Evolutionary conservation across 2,329 filamentous ascomycete species (phyloP), one percentile per base, ranked within the genome.

Genomic region (Claviceps purpurea): DNA sequence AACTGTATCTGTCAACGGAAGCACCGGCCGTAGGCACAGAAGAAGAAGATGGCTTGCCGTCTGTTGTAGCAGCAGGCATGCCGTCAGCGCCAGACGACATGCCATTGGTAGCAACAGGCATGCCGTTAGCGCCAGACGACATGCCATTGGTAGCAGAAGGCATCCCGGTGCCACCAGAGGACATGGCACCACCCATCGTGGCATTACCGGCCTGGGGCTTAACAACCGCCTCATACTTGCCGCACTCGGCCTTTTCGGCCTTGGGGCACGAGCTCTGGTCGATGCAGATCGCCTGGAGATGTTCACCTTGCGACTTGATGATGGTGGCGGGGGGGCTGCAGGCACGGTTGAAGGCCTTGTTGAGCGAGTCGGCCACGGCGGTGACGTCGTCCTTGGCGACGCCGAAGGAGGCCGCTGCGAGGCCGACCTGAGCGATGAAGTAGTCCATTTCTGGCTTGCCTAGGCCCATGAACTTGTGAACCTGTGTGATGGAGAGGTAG

Each of bases 381-480:
- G 60, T 61, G 47, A 80, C 65, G 59, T 83, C 80, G 3, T 68
- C 69, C 13, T 70, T 58, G n/a, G 74, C 67, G 43, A 82, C 77
- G 42, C 80, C 80, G 57, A 82, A 80, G 1, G 77, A 80, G 40
- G 71, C 66, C 6, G 75, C 78, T 5, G 79, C 70, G 13, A 79
- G 62, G 30, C 70, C 77, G 52, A 83, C 75, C 63, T 82, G 78
- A 44, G 69, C 56, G 61, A 81, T 76, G 68, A 83, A 83, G 68
- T 81, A 82, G 34, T 70, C 72, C 41, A 79, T 62, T 61, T 82
- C 70, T 51, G 65, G 62, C 30, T 65, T 60, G 59, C 73, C 66
- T 46, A 82, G 71, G 53, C 68, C 70, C 80, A 83, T 83, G 69
- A 77, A 80, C 62, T 76, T 76, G 68, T 81, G 78, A 0, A 76